Evolutionary conservation across 768 basidiomycete species (phyloP).

Genomic region (Suillus subluteus): DNA sequence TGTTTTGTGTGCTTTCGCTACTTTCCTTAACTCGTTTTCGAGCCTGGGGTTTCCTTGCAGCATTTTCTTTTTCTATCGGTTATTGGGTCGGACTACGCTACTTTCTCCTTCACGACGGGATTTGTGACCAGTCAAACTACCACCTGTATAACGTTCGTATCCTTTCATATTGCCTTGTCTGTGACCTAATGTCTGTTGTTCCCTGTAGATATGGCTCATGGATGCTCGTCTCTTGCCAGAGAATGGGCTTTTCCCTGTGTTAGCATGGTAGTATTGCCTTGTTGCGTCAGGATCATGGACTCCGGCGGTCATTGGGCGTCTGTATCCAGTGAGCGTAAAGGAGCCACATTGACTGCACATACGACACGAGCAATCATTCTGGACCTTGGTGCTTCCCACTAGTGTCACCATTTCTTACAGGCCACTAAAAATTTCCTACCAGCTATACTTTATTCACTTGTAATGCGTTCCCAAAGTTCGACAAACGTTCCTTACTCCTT

Average conservation of each 20-base stretch:
- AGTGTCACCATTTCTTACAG: neutral
- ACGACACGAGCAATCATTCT: neutral
- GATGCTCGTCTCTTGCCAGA: neutral
- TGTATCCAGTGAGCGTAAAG: neutral
- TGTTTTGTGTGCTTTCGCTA: slow-evolving; percentile 17
- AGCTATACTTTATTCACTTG: neutral
- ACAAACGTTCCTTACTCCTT: neutral
- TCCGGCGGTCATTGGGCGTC: neutral
- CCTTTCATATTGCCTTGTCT: neutral
- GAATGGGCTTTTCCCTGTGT: neutral
- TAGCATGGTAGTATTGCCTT: neutral
- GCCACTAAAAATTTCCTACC: neutral
- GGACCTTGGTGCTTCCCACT: neutral
- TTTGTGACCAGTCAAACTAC: slow-evolving; percentile 16
- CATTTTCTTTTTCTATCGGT: slow-evolving; percentile 15
- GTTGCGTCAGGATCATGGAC: neutral
- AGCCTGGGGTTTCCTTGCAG: slow-evolving; percentile 16
- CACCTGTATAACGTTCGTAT: slow-evolving; percentile 20
- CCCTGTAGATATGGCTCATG: neutral
- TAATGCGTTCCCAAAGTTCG: neutral
- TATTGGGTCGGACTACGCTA: slow-evolving; percentile 20
- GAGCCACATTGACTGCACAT: neutral
- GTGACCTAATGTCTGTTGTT: neutral
- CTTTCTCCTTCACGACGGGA: slow-evolving; percentile 18
- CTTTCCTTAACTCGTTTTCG: slow-evolving; percentile 19